A percentile compares a stretch with the other conserved stretches of the same genome.
phyloP scores from a whole-genome alignment of 2,329 filamentous ascomycete species.

The Ramichloridium luteum region DNA sequence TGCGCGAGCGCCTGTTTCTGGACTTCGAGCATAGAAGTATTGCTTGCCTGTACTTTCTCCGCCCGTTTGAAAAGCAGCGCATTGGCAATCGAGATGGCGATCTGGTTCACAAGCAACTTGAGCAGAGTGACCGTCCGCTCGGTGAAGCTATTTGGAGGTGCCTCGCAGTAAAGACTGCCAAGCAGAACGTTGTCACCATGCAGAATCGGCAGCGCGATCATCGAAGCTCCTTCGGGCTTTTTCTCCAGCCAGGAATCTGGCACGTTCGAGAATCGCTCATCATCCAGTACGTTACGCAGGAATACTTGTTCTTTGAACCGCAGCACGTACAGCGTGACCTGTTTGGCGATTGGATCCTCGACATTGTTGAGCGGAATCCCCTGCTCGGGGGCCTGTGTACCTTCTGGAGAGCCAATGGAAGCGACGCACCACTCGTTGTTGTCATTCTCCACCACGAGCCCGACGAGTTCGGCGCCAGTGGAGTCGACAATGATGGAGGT shows the following conservation, averaged over 20 bases:
- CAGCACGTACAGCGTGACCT: slow-evolving; percentile 64
- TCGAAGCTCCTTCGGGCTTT: slow-evolving; percentile 58
- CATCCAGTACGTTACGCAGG: slow-evolving; percentile 57
- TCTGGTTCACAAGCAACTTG: slow-evolving; percentile 64
- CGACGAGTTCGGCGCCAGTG: slow-evolving; percentile 60
- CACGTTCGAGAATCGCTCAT: slow-evolving; percentile 69
- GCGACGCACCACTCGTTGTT: slow-evolving; percentile 57
- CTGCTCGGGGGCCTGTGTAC: slow-evolving; percentile 53
- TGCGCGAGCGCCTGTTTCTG: slow-evolving; percentile 63
- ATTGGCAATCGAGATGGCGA: slow-evolving; percentile 53
- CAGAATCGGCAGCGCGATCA: slow-evolving; percentile 69
- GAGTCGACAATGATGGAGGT: slow-evolving; percentile 70
- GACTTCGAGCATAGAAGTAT: slow-evolving; percentile 63
- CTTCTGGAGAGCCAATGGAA: slow-evolving; percentile 61
- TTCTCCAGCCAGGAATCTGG: slow-evolving; percentile 54
- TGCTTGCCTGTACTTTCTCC: slow-evolving; percentile 66
- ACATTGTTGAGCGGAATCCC: slow-evolving; percentile 50
- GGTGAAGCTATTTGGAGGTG: slow-evolving; percentile 62
- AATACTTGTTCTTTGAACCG: slow-evolving; percentile 67
- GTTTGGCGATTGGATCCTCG: slow-evolving; percentile 59
- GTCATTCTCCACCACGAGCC: slow-evolving; percentile 61
- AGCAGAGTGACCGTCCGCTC: slow-evolving; percentile 48
- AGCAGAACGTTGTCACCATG: slow-evolving; percentile 59
- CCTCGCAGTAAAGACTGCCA: slow-evolving; percentile 64
- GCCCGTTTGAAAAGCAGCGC: slow-evolving; percentile 54